Percentiles rank a stretch among this genome's conserved stretches.
Evolutionary conservation across 768 basidiomycete genomes (phyloP).

Genomic region (Brasilioporus rufonigricans): DNA sequence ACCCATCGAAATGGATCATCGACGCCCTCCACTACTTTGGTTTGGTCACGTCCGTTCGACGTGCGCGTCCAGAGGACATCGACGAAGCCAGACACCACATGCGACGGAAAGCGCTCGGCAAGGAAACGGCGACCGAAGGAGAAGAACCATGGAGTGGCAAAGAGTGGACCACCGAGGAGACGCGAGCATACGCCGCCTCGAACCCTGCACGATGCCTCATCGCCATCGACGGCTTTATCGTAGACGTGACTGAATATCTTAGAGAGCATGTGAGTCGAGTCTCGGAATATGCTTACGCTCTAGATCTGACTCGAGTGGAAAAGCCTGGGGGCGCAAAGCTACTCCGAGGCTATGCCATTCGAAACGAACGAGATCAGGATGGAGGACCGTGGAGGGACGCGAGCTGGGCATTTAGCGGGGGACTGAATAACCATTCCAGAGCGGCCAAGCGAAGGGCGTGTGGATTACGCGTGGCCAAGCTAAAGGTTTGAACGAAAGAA

Average conservation of each 20-base stretch:
- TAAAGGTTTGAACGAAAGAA: background rate
- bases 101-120: conserved; percentile 3
- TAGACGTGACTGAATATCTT: conserved; percentile 6
- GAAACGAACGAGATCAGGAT: background rate
- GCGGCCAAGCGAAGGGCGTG: background rate
- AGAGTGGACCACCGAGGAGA: conserved; percentile 7
- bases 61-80: conserved; percentile 6
- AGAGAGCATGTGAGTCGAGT: conserved; percentile 7
- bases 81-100: conserved; percentile 6
- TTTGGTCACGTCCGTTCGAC: conserved; percentile 6
- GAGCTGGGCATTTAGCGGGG: conserved; percentile 10
- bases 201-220: conserved; percentile 1
- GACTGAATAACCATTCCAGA: conserved; percentile 11
- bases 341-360: conserved; percentile 2
- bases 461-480: conserved; percentile 7
- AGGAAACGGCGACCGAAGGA: background rate
- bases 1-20: conserved; percentile 15
- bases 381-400: conserved; percentile 6
- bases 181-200: background rate
- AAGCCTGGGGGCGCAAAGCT: conserved; percentile 8
- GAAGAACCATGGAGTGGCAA: conserved; percentile 1
- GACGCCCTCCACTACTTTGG: conserved; percentile 5
- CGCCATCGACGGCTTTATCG: conserved; percentile 8
- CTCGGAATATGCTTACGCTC: background rate
- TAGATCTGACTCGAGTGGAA: background rate